Evolutionary conservation across 331 rosid genomes (phyloP).

Genomic region (Arachis monticola): DNA sequence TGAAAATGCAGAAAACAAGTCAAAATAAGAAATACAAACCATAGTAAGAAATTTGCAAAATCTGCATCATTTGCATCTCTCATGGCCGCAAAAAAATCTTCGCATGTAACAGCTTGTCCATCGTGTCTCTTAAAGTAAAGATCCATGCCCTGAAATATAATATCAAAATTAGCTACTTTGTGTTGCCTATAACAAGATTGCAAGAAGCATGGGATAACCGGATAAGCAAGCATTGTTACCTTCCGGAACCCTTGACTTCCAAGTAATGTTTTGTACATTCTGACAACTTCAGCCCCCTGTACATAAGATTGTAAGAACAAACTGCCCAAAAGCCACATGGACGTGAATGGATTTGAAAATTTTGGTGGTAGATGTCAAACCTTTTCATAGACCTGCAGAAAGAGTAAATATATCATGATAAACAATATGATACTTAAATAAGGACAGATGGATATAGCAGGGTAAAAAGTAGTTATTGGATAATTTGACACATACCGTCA

Average conservation of each 20-base stretch:
- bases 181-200: slow-evolving; percentile 3
- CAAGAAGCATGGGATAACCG: slow-evolving; percentile 7
- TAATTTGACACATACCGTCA: slow-evolving; percentile 74
- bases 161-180: slow-evolving; percentile 23
- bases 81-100: slow-evolving; percentile 96
- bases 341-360: slow-evolving; percentile 37
- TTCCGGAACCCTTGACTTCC: slow-evolving; percentile 93
- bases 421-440: slow-evolving; percentile 38
- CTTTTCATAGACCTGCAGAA: slow-evolving; percentile 90
- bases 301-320: slow-evolving; percentile 49
- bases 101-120: slow-evolving; percentile 98
- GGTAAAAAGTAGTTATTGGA: slow-evolving; percentile 19
- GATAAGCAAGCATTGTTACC: slow-evolving; percentile 55
- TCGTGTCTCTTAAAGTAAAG: slow-evolving; percentile 97
- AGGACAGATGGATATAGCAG: slow-evolving; percentile 7
- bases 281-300: slow-evolving; percentile 99
- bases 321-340: slow-evolving; percentile 27
- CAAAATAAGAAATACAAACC: slow-evolving; percentile 52
- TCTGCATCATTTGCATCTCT: slow-evolving; percentile 90
- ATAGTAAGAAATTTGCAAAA: slow-evolving; percentile 87
- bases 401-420: slow-evolving; percentile 35
- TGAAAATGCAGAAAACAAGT: slow-evolving; percentile 16
- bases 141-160: slow-evolving; percentile 88
- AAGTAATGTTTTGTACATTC: slow-evolving; percentile 97
- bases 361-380: slow-evolving; percentile 46